Evolutionary conservation across 306 rosid species (phyloP).

Genomic region (Lupinus albus): DNA sequence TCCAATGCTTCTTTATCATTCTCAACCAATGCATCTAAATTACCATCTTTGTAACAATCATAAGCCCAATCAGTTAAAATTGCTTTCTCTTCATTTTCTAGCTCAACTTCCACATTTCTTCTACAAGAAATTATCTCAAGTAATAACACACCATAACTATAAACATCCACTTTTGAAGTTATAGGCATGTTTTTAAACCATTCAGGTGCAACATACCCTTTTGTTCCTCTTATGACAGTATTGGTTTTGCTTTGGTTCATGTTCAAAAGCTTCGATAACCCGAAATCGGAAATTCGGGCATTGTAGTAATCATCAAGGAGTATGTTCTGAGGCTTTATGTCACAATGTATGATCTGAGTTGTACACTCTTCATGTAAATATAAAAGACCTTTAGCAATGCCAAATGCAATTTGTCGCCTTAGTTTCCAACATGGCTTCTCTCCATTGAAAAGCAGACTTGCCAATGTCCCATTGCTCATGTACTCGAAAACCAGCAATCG

Average conservation of each 20-base stretch:
- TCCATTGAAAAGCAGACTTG: slow-evolving; percentile 38
- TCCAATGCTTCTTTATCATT: slow-evolving; percentile 45
- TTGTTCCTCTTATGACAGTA: slow-evolving; percentile 52
- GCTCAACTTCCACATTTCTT: slow-evolving; percentile 38
- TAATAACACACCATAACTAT: slow-evolving; percentile 44
- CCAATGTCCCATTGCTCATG: slow-evolving; percentile 51
- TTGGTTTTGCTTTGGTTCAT: slow-evolving; percentile 49
- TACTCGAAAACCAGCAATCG: slow-evolving; percentile 46
- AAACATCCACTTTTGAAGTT: slow-evolving; percentile 48
- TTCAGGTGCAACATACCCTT: slow-evolving; percentile 54
- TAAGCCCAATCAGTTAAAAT: slow-evolving; percentile 50
- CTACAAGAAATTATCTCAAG: slow-evolving; percentile 48
- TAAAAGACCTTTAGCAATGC: slow-evolving; percentile 45
- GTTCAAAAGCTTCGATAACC: slow-evolving; percentile 45
- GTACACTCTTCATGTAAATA: slow-evolving; percentile 50
- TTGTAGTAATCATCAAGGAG: slow-evolving; percentile 43
- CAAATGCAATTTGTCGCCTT: slow-evolving; percentile 40
- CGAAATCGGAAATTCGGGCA: slow-evolving; percentile 44
- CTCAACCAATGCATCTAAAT: slow-evolving; percentile 38
- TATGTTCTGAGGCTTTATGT: slow-evolving; percentile 54
- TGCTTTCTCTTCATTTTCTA: slow-evolving; percentile 40
- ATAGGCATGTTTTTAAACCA: slow-evolving; percentile 50
- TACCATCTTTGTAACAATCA: slow-evolving; percentile 40
- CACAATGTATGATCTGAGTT: slow-evolving; percentile 50
- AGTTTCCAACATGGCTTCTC: slow-evolving; percentile 47